A percentile compares a stretch with the other conserved stretches of the same genome.
Evolutionary conservation across 1,139 yeast species (phyloP).

Genomic region (Diutina siamensis): DNA sequence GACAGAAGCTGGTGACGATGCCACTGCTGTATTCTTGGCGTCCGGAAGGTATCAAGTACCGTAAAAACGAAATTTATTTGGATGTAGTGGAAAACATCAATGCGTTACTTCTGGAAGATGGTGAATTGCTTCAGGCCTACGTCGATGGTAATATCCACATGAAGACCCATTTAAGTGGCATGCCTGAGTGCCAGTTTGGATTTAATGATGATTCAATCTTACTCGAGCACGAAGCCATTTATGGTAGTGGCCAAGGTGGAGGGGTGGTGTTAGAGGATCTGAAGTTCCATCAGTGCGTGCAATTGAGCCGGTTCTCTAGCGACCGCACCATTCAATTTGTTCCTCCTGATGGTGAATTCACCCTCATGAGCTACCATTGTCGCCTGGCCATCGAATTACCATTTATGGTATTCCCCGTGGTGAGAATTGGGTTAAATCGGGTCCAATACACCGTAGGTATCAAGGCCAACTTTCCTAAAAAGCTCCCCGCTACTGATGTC

Average conservation of each 20-base stretch:
- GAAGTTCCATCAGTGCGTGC: constrained; percentile 79
- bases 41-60: constrained; percentile 56
- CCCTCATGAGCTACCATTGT: constrained; percentile 66
- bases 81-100: constrained; percentile 70
- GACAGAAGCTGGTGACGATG: background rate
- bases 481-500: constrained; percentile 57
- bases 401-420: constrained; percentile 53
- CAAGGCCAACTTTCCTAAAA: constrained; percentile 51
- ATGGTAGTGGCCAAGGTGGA: constrained; percentile 9
- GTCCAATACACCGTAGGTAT: constrained; percentile 44
- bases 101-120: constrained; percentile 49
- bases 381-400: constrained; percentile 54
- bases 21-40: constrained; percentile 47
- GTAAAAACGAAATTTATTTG: constrained; percentile 71
- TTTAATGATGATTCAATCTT: constrained; percentile 33
- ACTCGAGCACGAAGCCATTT: constrained; percentile 12
- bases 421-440: constrained; percentile 39
- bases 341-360: constrained; percentile 92
- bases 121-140: constrained; percentile 54
- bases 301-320: constrained; percentile 54
- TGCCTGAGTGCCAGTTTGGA: constrained; percentile 58
- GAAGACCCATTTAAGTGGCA: constrained; percentile 67
- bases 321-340: constrained; percentile 60
- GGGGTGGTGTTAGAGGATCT: constrained; percentile 46
- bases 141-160: constrained; percentile 70